A percentile compares a stretch with the other conserved stretches of the same genome.
These are phyloP conservation scores for Tylopilus sp. DNA, from an alignment of 768 basidiomycete genomes.

Conservation along the genomic window DNA sequence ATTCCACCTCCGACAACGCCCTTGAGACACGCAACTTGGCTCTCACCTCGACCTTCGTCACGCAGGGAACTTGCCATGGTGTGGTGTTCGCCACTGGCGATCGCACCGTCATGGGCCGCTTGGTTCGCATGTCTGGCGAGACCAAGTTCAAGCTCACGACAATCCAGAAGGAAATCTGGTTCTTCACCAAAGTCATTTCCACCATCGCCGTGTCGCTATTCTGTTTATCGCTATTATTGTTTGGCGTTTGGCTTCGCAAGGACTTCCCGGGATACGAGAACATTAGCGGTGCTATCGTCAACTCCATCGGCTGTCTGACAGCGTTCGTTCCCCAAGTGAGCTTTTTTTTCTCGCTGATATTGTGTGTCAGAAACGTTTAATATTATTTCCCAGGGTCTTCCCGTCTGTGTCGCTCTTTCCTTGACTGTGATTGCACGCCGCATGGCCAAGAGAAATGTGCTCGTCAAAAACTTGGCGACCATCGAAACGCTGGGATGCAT, in stretches of 20 bases:
- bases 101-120: conserved; percentile 48
- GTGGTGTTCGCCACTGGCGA: conserved; percentile 43
- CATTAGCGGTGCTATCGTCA: conserved; percentile 35
- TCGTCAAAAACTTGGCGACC: conserved; percentile 50
- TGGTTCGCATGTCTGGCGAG: conserved; percentile 51
- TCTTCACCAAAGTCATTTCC: conserved; percentile 52
- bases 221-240: conserved; percentile 39
- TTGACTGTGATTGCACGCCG: conserved; percentile 47
- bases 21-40: conserved; percentile 47
- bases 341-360: neutral
- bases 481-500: conserved; percentile 54
- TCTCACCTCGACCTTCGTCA: conserved; percentile 42
- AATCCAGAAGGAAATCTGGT: conserved; percentile 46
- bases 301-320: conserved; percentile 38
- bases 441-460: conserved; percentile 44
- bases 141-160: conserved; percentile 45
- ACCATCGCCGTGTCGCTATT: conserved; percentile 38
- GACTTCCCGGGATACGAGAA: conserved; percentile 33
- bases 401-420: conserved; percentile 46
- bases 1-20: conserved; percentile 49
- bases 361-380: neutral
- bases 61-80: conserved; percentile 40
- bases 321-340: conserved; percentile 41
- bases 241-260: conserved; percentile 41
- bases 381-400: conserved; percentile 30